Base-by-base conservation (phyloP, 345 rosid species). In the Eucalyptus melliodora region DNA sequence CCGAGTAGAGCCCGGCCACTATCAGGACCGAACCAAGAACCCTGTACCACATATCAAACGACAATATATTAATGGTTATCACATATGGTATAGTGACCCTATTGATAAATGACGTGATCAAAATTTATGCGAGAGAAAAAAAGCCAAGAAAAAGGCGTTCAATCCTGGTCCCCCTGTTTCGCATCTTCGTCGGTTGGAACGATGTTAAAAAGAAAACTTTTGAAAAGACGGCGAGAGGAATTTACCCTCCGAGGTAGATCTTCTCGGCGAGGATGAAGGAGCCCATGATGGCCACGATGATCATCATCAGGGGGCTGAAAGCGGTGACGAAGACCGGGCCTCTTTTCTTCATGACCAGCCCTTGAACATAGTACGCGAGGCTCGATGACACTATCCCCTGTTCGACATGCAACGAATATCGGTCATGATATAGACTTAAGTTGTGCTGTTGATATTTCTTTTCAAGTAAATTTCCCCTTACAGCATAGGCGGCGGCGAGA, bases 331-430 rank as follows among this genome's bases (percentile, higher is more conserved):
- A 97, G 23, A 96, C 99, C 1, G 99, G 99, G 3, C 99, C 99
- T 86, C 94, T 94, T 90, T 92, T 92, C 93, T 96, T 96, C 53
- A 95, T 96, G 91, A 97, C 97, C 90, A 97, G 67, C 40, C 99
- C 99, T 94, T 97, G 99, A 50, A 97, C 99, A 90, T 95, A 97
- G 95, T 97, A 97, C 55, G 99, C 96, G 60, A 97, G 94, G 94
- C 99, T 93, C 86, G 99, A 97, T 26, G 99, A 93, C 93, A 97
- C 98, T 30, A 90, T 90, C 17, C 92, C 92, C 92, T 90, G 83
- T 47, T 81, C 26, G 44, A 59, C 50, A 30, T n/a, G 26, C 9
- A 59, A 44, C 86, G 34, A 9, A 17, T 23, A 7, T 27, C 16
- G 49, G 17, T 89, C 34, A 42, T 30, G 23, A 69, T 24, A 27